Evolutionary conservation across 2,329 filamentous ascomycete species (phyloP), one percentile per base, ranked within the genome.

Genomic region (Clonostachys sp.): DNA sequence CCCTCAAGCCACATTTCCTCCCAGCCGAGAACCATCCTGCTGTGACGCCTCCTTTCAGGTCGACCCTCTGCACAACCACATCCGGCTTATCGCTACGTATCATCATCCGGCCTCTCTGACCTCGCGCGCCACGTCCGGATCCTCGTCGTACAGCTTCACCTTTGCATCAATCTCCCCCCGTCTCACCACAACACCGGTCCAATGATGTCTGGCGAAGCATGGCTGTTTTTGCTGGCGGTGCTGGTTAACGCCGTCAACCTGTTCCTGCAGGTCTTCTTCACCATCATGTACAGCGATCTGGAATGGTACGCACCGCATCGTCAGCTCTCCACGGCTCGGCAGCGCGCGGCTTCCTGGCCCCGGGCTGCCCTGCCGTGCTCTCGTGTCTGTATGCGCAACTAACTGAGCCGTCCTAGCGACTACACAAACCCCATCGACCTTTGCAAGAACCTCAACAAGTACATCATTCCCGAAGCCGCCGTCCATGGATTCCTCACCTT

Each of bases 381-480:
- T n/a, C 36, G 14, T 17, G n/a, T 40, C 36, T n/a, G 36, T n/a
- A 40, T 40, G 36, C 36, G 17, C 36, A 40, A 17, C 36, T 17
- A n/a, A 40, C 36, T n/a, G 14, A 10, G 24, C 24, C 8, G 10
- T 30, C 24, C 4, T 18, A 96, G 91, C 75, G 94, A 99, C 75
- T 99, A 99, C 75, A 99, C 99, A 77, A 99, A 99, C 78, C 94
- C 94, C 42, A 99, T 99, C 77, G 94, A 99, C 63, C 91, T 99
- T 57, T 99, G 94, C 87, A 99, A 99, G 85, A 91, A 94, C 62
- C 87, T 99, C 59, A 99, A 99, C 81, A 95, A 92, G 68, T 99
- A 99, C 78, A 99, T 99, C 68, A 86, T 99, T 63, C 94, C 94
- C 65, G 95, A 99, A 81, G 94, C 94, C 61, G 92, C 90, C 57